Percentiles rank a stretch among this genome's conserved stretches.
phyloP scores from a whole-genome alignment of 2,329 filamentous ascomycete genomes.

The Diaporthe helianthi region DNA sequence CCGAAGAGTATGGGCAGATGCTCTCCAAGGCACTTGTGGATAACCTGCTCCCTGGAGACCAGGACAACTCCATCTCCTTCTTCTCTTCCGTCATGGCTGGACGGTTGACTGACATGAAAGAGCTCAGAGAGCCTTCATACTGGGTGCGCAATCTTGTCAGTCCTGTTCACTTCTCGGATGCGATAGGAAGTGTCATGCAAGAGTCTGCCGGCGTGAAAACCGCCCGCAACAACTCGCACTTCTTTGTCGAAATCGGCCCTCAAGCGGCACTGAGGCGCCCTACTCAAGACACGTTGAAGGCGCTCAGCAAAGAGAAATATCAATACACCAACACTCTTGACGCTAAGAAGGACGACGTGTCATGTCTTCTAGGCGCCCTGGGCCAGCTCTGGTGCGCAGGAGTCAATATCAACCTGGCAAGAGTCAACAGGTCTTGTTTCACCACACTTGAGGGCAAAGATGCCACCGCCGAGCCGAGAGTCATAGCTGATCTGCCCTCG shows the following conservation, averaged over 20 bases:
- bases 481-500: background rate
- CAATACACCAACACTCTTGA: background rate
- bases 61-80: background rate
- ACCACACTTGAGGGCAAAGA: background rate
- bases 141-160: background rate
- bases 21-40: background rate
- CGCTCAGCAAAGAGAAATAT: background rate
- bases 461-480: background rate
- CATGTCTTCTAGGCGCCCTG: background rate
- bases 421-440: background rate
- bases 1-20: slow-evolving; percentile 37
- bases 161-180: background rate
- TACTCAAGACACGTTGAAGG: background rate
- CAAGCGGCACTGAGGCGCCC: background rate
- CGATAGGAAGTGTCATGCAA: background rate
- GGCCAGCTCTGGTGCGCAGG: slow-evolving; percentile 6
- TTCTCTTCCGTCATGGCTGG: background rate
- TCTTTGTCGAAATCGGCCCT: background rate
- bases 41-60: no score
- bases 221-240: background rate
- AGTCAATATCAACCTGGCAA: background rate
- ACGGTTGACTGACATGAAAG: background rate
- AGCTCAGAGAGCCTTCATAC: background rate
- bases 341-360: background rate
- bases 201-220: background rate